A percentile compares a stretch with the other conserved stretches of the same genome.
phyloP scores from a whole-genome alignment of 1,284 basidiomycete species.

The Irpex sp. region DNA sequence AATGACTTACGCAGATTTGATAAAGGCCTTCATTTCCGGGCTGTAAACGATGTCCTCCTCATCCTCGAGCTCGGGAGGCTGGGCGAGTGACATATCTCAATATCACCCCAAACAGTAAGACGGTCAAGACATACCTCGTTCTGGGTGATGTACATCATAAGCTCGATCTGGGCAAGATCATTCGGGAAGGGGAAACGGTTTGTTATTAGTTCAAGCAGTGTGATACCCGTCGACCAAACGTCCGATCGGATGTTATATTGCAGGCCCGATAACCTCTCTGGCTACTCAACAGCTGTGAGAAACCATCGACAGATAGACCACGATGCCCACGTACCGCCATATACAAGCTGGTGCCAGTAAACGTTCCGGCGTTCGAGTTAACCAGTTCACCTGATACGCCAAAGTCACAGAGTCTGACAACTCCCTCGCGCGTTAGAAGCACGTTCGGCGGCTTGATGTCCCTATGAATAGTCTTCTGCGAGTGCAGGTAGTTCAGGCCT shows the following conservation, averaged over 20 bases:
- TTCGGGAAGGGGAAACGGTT: slow-evolving; percentile 96
- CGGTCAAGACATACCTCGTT: slow-evolving; percentile 52
- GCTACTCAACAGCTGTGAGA: slow-evolving; percentile 43
- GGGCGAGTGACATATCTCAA: slow-evolving; percentile 12
- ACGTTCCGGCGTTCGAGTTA: slow-evolving; percentile 89
- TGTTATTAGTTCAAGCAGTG: slow-evolving; percentile 90
- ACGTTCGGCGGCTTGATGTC: slow-evolving; percentile 99
- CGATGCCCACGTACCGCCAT: slow-evolving; percentile 80
- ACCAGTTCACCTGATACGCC: slow-evolving; percentile 96
- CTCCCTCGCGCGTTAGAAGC: slow-evolving; percentile 80
- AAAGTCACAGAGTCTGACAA: slow-evolving; percentile 94
- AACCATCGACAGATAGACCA: not conserved
- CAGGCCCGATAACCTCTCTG: slow-evolving; percentile 88
- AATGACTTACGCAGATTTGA: slow-evolving; percentile 74
- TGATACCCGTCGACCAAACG: slow-evolving; percentile 97
- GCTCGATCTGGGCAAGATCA: slow-evolving; percentile 89
- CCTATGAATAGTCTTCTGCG: slow-evolving; percentile 89
- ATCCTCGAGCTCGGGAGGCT: slow-evolving; percentile 82
- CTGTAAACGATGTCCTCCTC: slow-evolving; percentile 76
- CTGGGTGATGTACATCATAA: slow-evolving; percentile 89
- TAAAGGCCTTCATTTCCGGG: slow-evolving; percentile 89
- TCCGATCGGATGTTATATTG: slow-evolving; percentile 93
- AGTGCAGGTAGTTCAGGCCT: slow-evolving; percentile 91
- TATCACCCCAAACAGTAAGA: slow-evolving; percentile 3
- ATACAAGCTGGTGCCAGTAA: slow-evolving; percentile 95